Evolutionary conservation across 495 filamentous ascomycete species (phyloP).

Genomic region (Aspergillus ellipticus): DNA sequence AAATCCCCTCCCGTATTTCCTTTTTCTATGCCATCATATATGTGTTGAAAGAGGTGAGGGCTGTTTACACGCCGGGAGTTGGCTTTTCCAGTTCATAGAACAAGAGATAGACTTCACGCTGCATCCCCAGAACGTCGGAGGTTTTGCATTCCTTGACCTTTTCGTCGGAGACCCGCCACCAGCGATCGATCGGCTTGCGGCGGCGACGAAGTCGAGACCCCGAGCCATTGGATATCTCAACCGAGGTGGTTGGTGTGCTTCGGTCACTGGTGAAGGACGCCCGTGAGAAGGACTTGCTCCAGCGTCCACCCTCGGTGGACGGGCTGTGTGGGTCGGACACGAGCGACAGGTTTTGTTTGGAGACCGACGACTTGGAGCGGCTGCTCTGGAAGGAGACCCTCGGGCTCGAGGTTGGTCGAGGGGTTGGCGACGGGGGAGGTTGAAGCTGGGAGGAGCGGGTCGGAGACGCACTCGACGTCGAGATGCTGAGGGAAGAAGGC

Average conservation of each 20-base stretch:
- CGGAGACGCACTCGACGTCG: constrained; percentile 35
- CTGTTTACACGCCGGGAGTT: neutral
- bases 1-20: neutral
- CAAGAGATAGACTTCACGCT: constrained; percentile 90
- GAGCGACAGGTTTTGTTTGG: constrained; percentile 24
- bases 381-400: constrained; percentile 37
- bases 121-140: constrained; percentile 85
- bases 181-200: constrained; percentile 65
- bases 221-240: constrained; percentile 18
- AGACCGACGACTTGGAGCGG: constrained; percentile 28
- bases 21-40: neutral
- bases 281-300: constrained; percentile 27
- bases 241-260: constrained; percentile 23
- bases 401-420: constrained; percentile 38
- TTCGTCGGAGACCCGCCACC: constrained; percentile 98
- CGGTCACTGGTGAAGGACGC: constrained; percentile 20
- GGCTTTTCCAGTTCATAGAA: constrained; percentile 82
- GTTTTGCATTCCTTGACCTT: constrained; percentile 94
- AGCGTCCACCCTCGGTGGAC: constrained; percentile 23
- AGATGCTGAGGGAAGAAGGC: constrained; percentile 25
- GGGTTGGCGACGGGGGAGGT: constrained; percentile 28
- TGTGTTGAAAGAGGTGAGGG: neutral
- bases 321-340: constrained; percentile 28
- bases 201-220: constrained; percentile 45
- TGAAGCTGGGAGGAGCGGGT: constrained; percentile 37